phyloP scores from a whole-genome alignment of 2,329 filamentous ascomycete species.

The Epichloe glyceriae region DNA sequence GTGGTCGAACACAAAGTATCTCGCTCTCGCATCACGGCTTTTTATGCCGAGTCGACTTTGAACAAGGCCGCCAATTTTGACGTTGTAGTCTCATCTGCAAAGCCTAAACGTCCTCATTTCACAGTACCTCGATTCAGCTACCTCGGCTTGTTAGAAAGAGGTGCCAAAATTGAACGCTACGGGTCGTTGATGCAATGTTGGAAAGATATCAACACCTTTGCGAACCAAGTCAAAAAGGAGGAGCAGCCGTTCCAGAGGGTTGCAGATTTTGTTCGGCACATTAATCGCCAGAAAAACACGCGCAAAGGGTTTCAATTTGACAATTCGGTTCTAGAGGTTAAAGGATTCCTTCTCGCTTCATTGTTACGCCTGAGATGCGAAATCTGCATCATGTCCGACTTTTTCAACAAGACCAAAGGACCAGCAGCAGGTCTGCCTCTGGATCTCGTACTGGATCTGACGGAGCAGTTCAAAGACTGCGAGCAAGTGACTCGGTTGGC shows the following conservation, averaged over 20 bases:
- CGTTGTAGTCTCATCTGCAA: background rate
- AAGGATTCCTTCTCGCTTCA: constrained; percentile 26
- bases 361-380: constrained; percentile 36
- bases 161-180: background rate
- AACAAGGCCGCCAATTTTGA: background rate
- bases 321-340: constrained; percentile 22
- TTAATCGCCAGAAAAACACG: constrained; percentile 17
- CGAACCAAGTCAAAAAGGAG: constrained; percentile 22
- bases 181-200: constrained; percentile 3
- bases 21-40: constrained; percentile 5
- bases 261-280: constrained; percentile 28
- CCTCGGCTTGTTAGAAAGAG: background rate
- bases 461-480: constrained; percentile 25
- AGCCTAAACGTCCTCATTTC: background rate
- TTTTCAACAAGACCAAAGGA: constrained; percentile 12
- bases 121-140: background rate
- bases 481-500: constrained; percentile 26
- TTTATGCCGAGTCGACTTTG: constrained; percentile 7
- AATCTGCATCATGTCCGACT: constrained; percentile 30
- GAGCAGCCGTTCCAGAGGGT: constrained; percentile 39
- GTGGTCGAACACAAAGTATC: constrained; percentile 27
- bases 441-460: constrained; percentile 15
- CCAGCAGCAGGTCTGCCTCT: background rate
- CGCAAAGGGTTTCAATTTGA: constrained; percentile 20
- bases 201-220: constrained; percentile 5